phyloP scores from a whole-genome alignment of 2,329 filamentous ascomycete genomes.

The Aspergillus latus region DNA sequence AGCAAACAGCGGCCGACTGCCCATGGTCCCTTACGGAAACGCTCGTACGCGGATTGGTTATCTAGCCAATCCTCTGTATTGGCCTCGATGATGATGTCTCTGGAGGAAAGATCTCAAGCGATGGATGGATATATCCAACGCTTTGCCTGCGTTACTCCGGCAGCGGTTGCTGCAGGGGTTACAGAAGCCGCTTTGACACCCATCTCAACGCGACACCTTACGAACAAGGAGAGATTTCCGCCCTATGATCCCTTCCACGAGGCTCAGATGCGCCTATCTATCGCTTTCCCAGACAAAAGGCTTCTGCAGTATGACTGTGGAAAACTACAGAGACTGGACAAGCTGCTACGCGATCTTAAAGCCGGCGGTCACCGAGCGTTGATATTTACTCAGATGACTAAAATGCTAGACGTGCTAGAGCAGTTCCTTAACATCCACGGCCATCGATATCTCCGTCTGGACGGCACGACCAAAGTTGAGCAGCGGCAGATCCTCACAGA shows the following conservation, averaged over 20 bases:
- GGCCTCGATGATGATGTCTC: slow-evolving; percentile 65
- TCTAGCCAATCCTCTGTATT: slow-evolving; percentile 62
- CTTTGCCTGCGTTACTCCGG: slow-evolving; percentile 89
- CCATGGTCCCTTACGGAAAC: slow-evolving; percentile 60
- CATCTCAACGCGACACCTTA: slow-evolving; percentile 52
- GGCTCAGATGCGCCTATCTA: slow-evolving; percentile 84
- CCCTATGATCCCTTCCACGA: slow-evolving; percentile 85
- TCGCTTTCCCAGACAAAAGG: slow-evolving; percentile 94
- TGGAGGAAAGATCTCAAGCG: slow-evolving; percentile 69
- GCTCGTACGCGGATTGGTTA: slow-evolving; percentile 70
- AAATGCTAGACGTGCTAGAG: slow-evolving; percentile 94
- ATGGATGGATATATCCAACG: slow-evolving; percentile 77
- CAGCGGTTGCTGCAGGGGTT: slow-evolving; percentile 78
- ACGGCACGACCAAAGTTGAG: slow-evolving; percentile 95
- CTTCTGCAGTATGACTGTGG: slow-evolving; percentile 98
- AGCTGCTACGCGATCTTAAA: slow-evolving; percentile 80
- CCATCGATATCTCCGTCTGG: slow-evolving; percentile 91
- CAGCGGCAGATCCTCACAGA: slow-evolving; percentile 93
- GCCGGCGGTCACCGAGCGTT: slow-evolving; percentile 87
- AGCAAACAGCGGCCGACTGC: slow-evolving; percentile 59
- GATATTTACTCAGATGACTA: slow-evolving; percentile 99
- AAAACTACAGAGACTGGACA: slow-evolving; percentile 87
- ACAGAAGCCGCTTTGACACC: slow-evolving; percentile 67
- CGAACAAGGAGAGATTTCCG: slow-evolving; percentile 51
- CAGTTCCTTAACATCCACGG: slow-evolving; percentile 98